Percentiles rank a stretch among this genome's conserved stretches.
Conservation (phyloP, 83 land plant species). For the Picea abies region DNA sequence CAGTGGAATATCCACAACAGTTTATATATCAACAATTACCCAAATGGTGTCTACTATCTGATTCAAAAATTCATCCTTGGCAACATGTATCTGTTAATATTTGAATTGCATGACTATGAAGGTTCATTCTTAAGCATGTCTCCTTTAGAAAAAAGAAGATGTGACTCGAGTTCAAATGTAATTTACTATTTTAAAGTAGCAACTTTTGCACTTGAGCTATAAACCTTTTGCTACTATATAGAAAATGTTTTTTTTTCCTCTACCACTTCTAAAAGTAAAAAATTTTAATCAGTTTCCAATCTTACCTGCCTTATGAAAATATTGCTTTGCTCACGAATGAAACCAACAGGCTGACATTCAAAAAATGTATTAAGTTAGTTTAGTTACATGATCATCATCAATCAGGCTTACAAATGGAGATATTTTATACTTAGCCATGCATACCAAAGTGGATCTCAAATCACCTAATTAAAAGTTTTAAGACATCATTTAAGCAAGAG, state of each 20-base stretch:
- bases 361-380: not conserved
- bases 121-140: not conserved
- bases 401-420: not conserved
- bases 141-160: too few species aligned
- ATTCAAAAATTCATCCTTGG: not conserved
- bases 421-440: not conserved
- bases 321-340: constrained; percentile 78
- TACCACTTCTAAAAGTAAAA: not conserved
- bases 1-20: too few species aligned
- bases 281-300: not conserved
- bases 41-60: not conserved
- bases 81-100: not conserved
- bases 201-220: constrained; percentile 9
- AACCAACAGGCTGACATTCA: constrained; percentile 70
- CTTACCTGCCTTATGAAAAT: constrained; percentile 71
- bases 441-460: not conserved
- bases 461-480: not conserved
- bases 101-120: not conserved
- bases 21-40: too few species aligned
- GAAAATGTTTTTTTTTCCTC: not conserved
- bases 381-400: not conserved
- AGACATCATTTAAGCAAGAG: not conserved
- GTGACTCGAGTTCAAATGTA: too few species aligned
- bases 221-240: not conserved
- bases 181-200: not conserved